Evolutionary conservation across 257 asterid genomes (phyloP), one percentile per base, ranked within the genome.

Genomic region (Mentha longifolia): DNA sequence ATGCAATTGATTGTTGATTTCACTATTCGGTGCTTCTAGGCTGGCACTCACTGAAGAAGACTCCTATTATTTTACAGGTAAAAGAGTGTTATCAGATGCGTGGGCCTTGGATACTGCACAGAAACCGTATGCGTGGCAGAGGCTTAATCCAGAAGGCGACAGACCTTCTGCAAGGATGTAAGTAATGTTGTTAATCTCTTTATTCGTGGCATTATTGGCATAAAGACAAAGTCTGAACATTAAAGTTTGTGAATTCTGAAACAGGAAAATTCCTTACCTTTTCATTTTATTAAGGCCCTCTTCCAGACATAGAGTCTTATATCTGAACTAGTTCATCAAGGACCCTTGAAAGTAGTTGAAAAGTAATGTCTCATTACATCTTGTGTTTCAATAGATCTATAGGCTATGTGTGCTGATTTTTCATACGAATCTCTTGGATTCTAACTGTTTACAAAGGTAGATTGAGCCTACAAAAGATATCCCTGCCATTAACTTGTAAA

Each of bases 41-140:
- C 17, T 58, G 17, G 56, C 8, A n/a, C 67, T 80, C 16, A 46
- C 55, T 65, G 11, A 62, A 39, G 37, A 16, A 35, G 42, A 47
- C 37, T 74, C 65, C 7, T 67, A 25, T 68, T 79, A 47, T 75
- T 81, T 37, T 77, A 64, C 82, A 95, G 99, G 99, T 67, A 92
- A 89, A 83, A 83, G 92, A 87, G 97, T 85, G 78, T 84, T 95
- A 60, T 88, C 99, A 43, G 99, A 95, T 90, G 95, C 97, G 74
- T 95, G 99, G 99, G 97, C 82, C 62, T 87, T 95, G 85, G 99
- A 95, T 74, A 95, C 99, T 70, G 98, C 99, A 75, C 98, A 92
- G 78, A 95, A 95, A 79, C 99, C 99, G 3, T 95, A 95, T 75
- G 93, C 50, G 51, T 95, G 99, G 99, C 94, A 85, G 85, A 88